These are phyloP conservation scores for Hibiscus trionum DNA, from an alignment of 345 rosid species.

Conservation along the genomic window DNA sequence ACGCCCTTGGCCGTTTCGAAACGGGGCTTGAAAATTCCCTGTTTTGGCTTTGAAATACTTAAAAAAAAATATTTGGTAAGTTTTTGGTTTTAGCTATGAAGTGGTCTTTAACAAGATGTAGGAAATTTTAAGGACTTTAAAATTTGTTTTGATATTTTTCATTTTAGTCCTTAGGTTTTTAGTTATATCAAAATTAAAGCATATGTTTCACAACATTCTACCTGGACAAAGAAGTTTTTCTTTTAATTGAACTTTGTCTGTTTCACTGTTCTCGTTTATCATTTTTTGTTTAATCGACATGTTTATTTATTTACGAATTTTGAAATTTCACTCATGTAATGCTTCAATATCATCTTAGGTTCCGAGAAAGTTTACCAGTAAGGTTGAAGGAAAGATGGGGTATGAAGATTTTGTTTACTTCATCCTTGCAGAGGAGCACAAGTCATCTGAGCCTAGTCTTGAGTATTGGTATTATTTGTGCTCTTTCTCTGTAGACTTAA, in stretches of 20 bases:
- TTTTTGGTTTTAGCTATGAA: too few species aligned
- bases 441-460: slow-evolving; percentile 91
- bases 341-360: slow-evolving; percentile 35
- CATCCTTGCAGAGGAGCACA: slow-evolving; percentile 92
- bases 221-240: not conserved
- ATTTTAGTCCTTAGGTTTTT: too few species aligned
- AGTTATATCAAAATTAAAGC: too few species aligned
- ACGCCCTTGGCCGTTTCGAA: too few species aligned
- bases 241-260: slow-evolving; percentile 6
- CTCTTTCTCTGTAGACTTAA: not conserved
- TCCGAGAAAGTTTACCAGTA: slow-evolving; percentile 79
- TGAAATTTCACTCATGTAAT: slow-evolving; percentile 7
- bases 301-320: not conserved
- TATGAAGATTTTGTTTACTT: slow-evolving; percentile 97
- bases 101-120: too few species aligned
- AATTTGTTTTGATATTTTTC: too few species aligned
- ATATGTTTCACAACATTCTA: too few species aligned
- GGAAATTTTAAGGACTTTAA: too few species aligned
- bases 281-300: not conserved
- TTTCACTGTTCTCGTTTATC: not conserved
- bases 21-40: too few species aligned
- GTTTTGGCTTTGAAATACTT: too few species aligned
- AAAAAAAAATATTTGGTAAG: too few species aligned
- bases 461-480: slow-evolving; percentile 66
- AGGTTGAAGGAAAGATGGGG: slow-evolving; percentile 85